These are phyloP conservation scores for Kwoniella dendrophila DNA, from an alignment of 768 basidiomycete genomes.

Conservation along the genomic window DNA sequence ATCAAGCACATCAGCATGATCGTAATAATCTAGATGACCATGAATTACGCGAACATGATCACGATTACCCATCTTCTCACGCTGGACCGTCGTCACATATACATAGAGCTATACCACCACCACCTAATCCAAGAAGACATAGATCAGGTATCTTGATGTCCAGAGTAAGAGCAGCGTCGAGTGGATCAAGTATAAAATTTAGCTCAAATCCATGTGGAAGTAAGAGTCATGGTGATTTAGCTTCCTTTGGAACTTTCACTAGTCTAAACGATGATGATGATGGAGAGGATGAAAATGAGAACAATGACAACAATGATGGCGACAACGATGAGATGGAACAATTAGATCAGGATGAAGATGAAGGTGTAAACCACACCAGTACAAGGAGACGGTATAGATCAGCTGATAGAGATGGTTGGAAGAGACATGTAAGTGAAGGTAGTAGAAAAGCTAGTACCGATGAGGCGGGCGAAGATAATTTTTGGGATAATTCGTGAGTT, in stretches of 20 bases:
- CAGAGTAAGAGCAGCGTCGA: slow-evolving; percentile 38
- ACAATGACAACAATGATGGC: slow-evolving; percentile 17
- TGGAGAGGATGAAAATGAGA: slow-evolving; percentile 19
- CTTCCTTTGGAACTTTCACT: slow-evolving; percentile 19
- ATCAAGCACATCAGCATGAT: not conserved
- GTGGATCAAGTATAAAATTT: slow-evolving; percentile 24
- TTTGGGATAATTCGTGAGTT: slow-evolving; percentile 51
- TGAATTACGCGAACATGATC: not conserved
- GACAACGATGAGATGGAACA: slow-evolving; percentile 16
- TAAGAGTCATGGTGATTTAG: slow-evolving; percentile 41
- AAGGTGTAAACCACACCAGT: not conserved
- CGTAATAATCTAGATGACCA: not conserved
- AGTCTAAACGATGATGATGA: slow-evolving; percentile 20
- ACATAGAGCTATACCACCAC: slow-evolving; percentile 41
- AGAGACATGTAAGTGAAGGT: slow-evolving; percentile 39
- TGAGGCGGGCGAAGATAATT: slow-evolving; percentile 23
- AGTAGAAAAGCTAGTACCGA: slow-evolving; percentile 20
- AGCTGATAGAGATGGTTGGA: slow-evolving; percentile 23
- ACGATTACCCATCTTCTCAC: not conserved
- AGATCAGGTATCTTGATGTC: slow-evolving; percentile 52
- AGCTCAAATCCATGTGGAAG: slow-evolving; percentile 23
- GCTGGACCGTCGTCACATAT: slow-evolving; percentile 16
- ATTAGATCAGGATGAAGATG: slow-evolving; percentile 8
- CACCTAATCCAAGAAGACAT: slow-evolving; percentile 48
- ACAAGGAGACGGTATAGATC: slow-evolving; percentile 13